Evolutionary conservation across 768 basidiomycete genomes (phyloP), one percentile per base, ranked within the genome.

Genomic region (Boletus bicolor): DNA sequence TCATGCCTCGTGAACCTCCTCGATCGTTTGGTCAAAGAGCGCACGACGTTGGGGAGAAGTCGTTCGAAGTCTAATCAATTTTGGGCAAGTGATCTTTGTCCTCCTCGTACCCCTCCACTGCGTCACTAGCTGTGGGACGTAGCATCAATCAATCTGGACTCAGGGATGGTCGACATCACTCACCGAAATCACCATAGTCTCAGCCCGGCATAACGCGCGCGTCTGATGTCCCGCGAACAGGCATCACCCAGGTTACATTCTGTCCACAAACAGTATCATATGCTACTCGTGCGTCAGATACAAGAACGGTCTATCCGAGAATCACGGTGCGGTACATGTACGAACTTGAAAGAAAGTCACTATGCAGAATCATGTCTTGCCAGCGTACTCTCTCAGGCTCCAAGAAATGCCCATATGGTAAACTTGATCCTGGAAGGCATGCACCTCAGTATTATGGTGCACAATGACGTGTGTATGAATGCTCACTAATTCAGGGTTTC

Each of bases 51-150:
- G 36, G 11, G 44, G 3, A 41, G 53, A 47, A 50, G 39, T 11
- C 35, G 59, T 10, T 47, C 54, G 0, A 37, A 57, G n/a, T 56
- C 32, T 30, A 61, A 32, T 59, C 55, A 62, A 7, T 44, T 35
- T 24, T 53, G 59, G 11, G 51, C 55, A 9, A 1, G 41, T 47
- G 26, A 17, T 53, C 46, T 15, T 49, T 19, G 3, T 44, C 42
- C 26, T 32, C 12, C 8, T 58, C 21, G 21, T 19, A 19, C 19
- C 19, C 19, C 19, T 19, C 19, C 19, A 19, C 19, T 19, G 19
- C 19, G 21, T 24, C 21, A 24, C 21, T 3, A 24, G 21, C 21
- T 24, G 21, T 24, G 2, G 21, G 1, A 24, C 21, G 21, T 24
- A 24, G 21, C 21, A 24, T 24, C 21, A 24, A 24, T 19, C 19